phyloP scores from a whole-genome alignment of 441 rosid species.

The Croton laevigatus region DNA sequence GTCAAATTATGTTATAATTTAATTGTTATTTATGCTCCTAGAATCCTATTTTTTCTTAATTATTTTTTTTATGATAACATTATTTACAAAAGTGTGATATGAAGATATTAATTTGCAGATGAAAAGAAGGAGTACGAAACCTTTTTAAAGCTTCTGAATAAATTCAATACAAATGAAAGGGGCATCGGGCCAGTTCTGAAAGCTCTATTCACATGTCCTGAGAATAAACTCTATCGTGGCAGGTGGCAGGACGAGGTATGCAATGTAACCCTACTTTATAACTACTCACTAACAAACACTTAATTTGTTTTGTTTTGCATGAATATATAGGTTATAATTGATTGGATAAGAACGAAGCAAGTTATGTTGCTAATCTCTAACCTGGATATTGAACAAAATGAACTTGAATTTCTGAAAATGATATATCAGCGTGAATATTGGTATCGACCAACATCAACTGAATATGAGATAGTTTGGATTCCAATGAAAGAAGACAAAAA shows the following conservation, averaged over 20 bases:
- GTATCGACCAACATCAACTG: constrained; percentile 35
- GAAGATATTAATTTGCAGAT: constrained; percentile 33
- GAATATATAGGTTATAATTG: constrained; percentile 58
- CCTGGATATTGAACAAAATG: constrained; percentile 50
- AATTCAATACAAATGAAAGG: constrained; percentile 39
- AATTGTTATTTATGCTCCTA: too few species aligned
- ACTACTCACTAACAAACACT: too few species aligned
- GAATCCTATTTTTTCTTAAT: too few species aligned
- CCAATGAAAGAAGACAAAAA: constrained; percentile 21
- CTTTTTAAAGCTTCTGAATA: constrained; percentile 35
- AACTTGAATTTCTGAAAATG: constrained; percentile 56
- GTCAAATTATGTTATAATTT: too few species aligned
- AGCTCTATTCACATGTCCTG: constrained; percentile 37
- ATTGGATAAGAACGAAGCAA: constrained; percentile 62
- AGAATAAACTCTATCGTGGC: too few species aligned
- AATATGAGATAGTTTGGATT: constrained; percentile 74
- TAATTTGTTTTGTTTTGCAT: neutral
- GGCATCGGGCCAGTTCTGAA: constrained; percentile 73
- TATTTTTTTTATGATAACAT: too few species aligned
- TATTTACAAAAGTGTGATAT: too few species aligned
- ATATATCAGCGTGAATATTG: constrained; percentile 47
- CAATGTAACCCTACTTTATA: too few species aligned
- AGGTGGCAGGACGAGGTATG: too few species aligned
- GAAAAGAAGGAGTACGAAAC: constrained; percentile 48
- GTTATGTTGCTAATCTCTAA: constrained; percentile 69